These are phyloP conservation scores for Plasmodium sp. DNA, from an alignment of 169 alveolate species.

Conservation along the genomic window DNA sequence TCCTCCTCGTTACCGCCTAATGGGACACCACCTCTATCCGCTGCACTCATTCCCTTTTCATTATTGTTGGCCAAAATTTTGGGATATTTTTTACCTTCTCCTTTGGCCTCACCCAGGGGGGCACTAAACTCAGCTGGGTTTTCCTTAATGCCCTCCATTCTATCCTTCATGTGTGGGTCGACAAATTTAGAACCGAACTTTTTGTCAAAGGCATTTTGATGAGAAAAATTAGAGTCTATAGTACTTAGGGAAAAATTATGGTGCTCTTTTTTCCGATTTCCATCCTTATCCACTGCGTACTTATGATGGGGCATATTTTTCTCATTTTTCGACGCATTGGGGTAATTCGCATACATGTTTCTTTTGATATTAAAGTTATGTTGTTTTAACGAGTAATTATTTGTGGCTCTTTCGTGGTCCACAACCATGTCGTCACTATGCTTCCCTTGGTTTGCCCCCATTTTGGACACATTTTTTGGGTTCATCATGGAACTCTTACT, in stretches of 20 bases:
- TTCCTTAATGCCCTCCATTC: slow-evolving; percentile 15
- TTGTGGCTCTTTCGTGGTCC: background rate
- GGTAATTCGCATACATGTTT: background rate
- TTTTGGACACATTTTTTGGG: background rate
- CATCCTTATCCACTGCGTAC: slow-evolving; percentile 24
- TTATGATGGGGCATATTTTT: background rate
- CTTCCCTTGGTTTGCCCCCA: background rate
- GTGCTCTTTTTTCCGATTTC: slow-evolving; percentile 40
- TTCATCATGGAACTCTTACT: background rate
- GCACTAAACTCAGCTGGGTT: background rate
- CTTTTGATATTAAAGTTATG: slow-evolving; percentile 6
- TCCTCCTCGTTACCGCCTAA: background rate
- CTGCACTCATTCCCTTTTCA: background rate
- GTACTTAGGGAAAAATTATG: slow-evolving; percentile 44
- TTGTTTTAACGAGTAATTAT: background rate
- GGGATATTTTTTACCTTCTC: background rate
- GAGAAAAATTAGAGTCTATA: slow-evolving; percentile 33
- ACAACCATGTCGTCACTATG: slow-evolving; percentile 2
- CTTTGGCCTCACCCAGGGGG: background rate
- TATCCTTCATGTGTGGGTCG: slow-evolving; percentile 4
- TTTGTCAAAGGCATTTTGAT: slow-evolving; percentile 38
- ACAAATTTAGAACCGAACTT: slow-evolving; percentile 1
- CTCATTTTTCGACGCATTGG: background rate
- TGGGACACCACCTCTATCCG: background rate
- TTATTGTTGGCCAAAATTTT: background rate